phyloP scores from a whole-genome alignment of 306 rosid genomes.

The Quercus gilva region DNA sequence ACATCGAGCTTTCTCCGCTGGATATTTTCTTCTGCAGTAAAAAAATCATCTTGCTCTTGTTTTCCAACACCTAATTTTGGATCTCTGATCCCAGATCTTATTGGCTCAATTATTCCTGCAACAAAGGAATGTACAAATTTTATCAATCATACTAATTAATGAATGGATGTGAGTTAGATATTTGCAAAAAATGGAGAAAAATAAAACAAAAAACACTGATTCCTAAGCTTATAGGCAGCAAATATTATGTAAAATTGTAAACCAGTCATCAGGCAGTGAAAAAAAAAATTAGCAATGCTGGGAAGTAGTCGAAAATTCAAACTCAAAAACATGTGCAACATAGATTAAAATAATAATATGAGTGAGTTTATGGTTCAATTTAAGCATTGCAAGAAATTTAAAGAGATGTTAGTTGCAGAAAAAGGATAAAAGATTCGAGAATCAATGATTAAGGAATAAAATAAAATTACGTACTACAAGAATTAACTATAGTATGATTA shows the following conservation, averaged over 20 bases:
- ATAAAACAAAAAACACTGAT: no score
- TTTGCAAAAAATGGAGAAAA: no score
- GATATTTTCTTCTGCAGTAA: constrained; percentile 95
- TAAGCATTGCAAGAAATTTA: not conserved
- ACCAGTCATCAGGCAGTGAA: not conserved
- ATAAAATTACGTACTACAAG: not conserved
- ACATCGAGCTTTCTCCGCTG: constrained; percentile 82
- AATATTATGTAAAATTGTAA: no score
- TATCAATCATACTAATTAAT: no score
- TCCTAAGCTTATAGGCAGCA: no score
- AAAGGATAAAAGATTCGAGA: not conserved
- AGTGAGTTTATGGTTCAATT: not conserved
- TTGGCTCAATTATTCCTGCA: constrained; percentile 85
- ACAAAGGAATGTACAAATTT: not conserved
- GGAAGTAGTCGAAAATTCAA: not conserved
- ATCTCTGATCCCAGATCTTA: constrained; percentile 94
- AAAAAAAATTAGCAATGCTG: not conserved
- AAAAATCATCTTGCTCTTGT: constrained; percentile 93
- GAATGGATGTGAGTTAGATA: no score
- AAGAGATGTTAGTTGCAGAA: not conserved
- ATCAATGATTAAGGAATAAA: not conserved
- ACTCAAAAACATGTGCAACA: not conserved
- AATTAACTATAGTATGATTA: not conserved
- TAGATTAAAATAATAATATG: not conserved
- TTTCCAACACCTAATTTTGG: constrained; percentile 87